Conservation (phyloP, 2,329 filamentous ascomycete species). For the Aspergillus latus region DNA sequence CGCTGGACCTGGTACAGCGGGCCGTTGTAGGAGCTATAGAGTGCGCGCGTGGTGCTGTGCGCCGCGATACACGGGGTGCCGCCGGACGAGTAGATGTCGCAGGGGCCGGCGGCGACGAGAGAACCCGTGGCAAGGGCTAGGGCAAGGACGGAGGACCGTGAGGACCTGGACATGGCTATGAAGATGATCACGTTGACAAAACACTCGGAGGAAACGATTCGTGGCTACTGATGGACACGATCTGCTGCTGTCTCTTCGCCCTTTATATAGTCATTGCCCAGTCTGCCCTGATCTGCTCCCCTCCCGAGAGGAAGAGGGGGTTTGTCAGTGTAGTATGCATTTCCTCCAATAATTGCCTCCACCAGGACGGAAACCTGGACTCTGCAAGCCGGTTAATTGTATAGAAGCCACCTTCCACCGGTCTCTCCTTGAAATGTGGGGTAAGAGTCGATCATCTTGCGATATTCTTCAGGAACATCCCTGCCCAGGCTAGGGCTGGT, state of each 20-base stretch:
- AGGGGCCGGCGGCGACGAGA: slow-evolving; percentile 56
- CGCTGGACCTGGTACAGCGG: slow-evolving; percentile 62
- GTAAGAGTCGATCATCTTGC: neutral
- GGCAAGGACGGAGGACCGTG: neutral
- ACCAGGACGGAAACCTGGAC: neutral
- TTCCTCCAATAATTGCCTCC: neutral
- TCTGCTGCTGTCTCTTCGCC: neutral
- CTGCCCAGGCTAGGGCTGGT: neutral
- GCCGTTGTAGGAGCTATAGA: slow-evolving; percentile 56
- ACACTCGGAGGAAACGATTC: neutral
- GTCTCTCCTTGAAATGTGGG: neutral
- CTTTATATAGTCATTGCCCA: too few relatives aligned
- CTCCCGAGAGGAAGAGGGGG: too few relatives aligned
- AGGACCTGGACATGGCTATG: neutral
- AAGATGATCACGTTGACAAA: neutral
- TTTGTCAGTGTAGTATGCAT: neutral
- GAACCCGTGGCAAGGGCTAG: slow-evolving; percentile 40
- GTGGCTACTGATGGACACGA: neutral
- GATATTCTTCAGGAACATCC: neutral
- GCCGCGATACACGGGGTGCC: slow-evolving; percentile 64
- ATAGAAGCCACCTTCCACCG: neutral
- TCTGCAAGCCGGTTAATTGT: neutral
- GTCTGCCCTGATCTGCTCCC: too few relatives aligned
- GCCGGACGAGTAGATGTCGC: slow-evolving; percentile 61
- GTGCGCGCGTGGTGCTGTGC: slow-evolving; percentile 63